These are phyloP conservation scores for Tetradesmus lagerheimii DNA, from an alignment of 139 green algal species.

Conservation along the genomic window DNA sequence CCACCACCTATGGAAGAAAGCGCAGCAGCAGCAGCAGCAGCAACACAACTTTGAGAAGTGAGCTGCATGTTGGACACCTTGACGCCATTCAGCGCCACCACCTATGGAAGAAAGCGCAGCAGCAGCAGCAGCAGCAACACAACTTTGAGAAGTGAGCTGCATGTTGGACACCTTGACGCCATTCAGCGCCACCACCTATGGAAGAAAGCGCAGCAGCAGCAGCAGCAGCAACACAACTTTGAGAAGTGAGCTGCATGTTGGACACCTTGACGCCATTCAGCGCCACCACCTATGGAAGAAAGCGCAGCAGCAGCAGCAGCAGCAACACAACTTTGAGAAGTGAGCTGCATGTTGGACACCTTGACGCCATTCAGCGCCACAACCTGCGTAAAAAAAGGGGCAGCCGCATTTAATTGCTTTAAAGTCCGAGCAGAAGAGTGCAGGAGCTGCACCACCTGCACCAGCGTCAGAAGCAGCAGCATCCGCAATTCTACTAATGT, in stretches of 20 bases:
- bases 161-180: conserved; percentile 53
- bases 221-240: neutral
- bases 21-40: neutral
- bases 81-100: too few relatives aligned
- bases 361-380: conserved; percentile 71
- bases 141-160: too few relatives aligned
- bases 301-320: neutral
- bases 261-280: conserved; percentile 76
- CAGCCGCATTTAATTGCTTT: too few relatives aligned
- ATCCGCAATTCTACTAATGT: neutral
- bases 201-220: neutral
- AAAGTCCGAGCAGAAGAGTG: too few relatives aligned
- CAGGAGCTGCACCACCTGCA: neutral
- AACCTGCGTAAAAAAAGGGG: conserved; percentile 61
- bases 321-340: neutral
- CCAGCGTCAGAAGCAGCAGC: neutral
- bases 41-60: too few relatives aligned
- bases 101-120: neutral
- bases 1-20: neutral
- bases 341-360: conserved; percentile 46
- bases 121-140: neutral
- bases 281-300: conserved; percentile 62
- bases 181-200: conserved; percentile 74
- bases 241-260: conserved; percentile 46
- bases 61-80: conserved; percentile 59